Percentiles rank a stretch among this genome's conserved stretches.
These are phyloP conservation scores for Smittium culicis DNA, from an alignment of 371 early-diverging fungal species.

Conservation along the genomic window DNA sequence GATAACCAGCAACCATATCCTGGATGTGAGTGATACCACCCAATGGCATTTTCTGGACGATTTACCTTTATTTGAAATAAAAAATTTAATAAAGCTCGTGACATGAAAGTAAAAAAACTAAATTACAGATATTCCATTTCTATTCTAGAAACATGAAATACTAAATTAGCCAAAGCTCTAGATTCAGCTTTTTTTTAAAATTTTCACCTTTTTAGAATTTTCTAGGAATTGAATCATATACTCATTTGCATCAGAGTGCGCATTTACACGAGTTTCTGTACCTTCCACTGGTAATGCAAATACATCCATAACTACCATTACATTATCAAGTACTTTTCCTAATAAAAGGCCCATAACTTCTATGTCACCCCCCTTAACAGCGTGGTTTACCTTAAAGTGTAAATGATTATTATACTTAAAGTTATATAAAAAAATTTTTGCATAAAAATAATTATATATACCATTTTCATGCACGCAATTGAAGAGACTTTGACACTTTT, in stretches of 20 bases:
- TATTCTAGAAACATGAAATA: too few relatives aligned
- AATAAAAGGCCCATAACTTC: conserved; percentile 98
- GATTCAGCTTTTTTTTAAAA: too few relatives aligned
- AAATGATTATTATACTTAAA: not conserved
- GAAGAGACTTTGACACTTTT: conserved; percentile 85
- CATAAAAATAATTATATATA: conserved; percentile 22
- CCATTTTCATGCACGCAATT: conserved; percentile 94
- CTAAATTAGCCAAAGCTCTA: too few relatives aligned
- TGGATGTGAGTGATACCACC: conserved; percentile 98
- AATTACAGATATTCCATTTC: too few relatives aligned
- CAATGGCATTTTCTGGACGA: conserved; percentile 81
- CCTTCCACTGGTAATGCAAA: conserved; percentile 97
- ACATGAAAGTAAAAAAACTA: not conserved
- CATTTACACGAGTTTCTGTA: conserved; percentile 97
- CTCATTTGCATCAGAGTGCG: conserved; percentile 84
- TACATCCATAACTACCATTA: conserved; percentile 89
- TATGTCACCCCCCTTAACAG: conserved; percentile 86
- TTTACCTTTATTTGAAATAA: conserved; percentile 49
- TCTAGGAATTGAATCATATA: conserved; percentile 91
- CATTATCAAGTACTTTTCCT: conserved; percentile 76
- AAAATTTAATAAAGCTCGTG: conserved; percentile 8
- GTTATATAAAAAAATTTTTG: not conserved
- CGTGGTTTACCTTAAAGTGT: conserved; percentile 67
- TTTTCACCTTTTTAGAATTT: conserved; percentile 44
- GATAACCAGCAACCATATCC: conserved; percentile 98